phyloP scores from a whole-genome alignment of 2,329 filamentous ascomycete species.

The Alternaria sp. region DNA sequence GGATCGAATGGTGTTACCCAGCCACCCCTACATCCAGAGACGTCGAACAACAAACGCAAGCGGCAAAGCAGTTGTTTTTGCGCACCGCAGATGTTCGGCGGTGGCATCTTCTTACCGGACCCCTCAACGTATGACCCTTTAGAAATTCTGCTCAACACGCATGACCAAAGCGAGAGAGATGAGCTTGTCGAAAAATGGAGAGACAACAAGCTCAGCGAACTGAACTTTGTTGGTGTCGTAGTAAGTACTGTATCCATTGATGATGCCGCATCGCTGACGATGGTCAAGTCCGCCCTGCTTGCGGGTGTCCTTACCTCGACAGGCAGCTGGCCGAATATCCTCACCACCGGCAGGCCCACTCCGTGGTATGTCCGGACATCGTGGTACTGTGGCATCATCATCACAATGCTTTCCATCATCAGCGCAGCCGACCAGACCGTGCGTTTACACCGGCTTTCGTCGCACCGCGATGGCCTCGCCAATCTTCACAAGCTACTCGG shows the following conservation, averaged over 20 bases:
- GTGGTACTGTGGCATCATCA: conserved; percentile 54
- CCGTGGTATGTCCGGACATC: conserved; percentile 51
- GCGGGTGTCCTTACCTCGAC: conserved; percentile 52
- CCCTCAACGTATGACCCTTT: conserved; percentile 46
- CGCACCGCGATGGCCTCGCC: conserved; percentile 46
- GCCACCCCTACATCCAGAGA: background rate
- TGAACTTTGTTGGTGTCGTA: conserved; percentile 52
- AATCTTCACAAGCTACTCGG: conserved; percentile 45
- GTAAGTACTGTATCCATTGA: conserved; percentile 24
- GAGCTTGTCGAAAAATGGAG: conserved; percentile 47
- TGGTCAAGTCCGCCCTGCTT: conserved; percentile 41
- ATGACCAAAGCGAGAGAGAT: conserved; percentile 42
- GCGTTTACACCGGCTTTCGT: conserved; percentile 51
- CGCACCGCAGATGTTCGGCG: conserved; percentile 33
- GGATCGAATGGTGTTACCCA: too few relatives aligned
- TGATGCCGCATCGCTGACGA: background rate
- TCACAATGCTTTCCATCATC: conserved; percentile 59
- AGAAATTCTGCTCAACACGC: conserved; percentile 45
- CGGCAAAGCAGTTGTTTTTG: conserved; percentile 9
- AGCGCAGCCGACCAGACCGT: conserved; percentile 53
- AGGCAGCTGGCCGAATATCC: conserved; percentile 52
- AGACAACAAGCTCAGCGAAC: conserved; percentile 49
- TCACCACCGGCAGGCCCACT: conserved; percentile 42
- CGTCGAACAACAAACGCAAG: background rate
- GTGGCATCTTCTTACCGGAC: conserved; percentile 42